phyloP scores from a whole-genome alignment of 176 grass and related monocot genomes.

The Lolium multiflorum region DNA sequence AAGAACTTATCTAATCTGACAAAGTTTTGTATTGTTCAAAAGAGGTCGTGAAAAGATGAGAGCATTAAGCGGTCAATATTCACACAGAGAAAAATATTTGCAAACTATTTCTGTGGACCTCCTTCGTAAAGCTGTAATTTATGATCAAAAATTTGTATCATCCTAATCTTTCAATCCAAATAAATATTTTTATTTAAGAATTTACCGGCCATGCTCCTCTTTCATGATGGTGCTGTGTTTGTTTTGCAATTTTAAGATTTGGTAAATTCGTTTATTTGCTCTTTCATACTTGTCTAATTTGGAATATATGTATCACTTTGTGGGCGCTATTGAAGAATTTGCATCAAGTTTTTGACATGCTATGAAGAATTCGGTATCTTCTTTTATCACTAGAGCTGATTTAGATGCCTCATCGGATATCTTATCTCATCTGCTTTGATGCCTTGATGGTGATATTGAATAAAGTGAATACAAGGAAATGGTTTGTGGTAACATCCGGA shows the following conservation, averaged over 20 bases:
- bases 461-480: no score
- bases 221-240: conserved; percentile 5
- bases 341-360: conserved; percentile 59
- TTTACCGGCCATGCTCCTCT: neutral
- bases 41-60: neutral
- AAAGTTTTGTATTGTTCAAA: conserved; percentile 51
- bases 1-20: conserved; percentile 70
- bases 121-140: conserved; percentile 61
- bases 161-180: conserved; percentile 24
- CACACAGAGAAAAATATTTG: conserved; percentile 39
- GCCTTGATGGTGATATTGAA: no score
- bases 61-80: conserved; percentile 28
- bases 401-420: no score
- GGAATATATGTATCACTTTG: conserved; percentile 16
- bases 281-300: conserved; percentile 35
- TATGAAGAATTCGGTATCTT: conserved; percentile 44
- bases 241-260: conserved; percentile 22
- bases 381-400: neutral
- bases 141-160: conserved; percentile 69
- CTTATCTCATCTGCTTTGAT: no score
- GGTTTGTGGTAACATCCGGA: no score
- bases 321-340: conserved; percentile 79
- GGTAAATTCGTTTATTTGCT: neutral
- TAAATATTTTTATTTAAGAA: neutral
- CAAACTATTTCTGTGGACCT: conserved; percentile 36